Evolutionary conservation across 2,329 filamentous ascomycete genomes (phyloP).

Genomic region (Pseudonectria buxi): DNA sequence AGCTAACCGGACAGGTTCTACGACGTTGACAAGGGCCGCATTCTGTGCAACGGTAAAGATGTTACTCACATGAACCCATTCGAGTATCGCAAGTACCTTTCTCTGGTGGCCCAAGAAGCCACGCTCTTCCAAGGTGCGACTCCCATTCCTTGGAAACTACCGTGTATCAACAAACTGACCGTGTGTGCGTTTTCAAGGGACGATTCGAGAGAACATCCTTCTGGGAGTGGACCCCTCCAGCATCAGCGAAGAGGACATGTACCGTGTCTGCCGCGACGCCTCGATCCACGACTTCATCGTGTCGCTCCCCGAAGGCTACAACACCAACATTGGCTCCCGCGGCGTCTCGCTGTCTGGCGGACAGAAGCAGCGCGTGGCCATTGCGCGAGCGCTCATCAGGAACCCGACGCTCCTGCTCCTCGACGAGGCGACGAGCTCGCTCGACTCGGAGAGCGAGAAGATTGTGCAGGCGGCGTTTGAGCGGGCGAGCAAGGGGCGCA

Average conservation of each 20-base stretch:
- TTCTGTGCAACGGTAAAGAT: slow-evolving; percentile 57
- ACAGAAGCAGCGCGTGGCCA: slow-evolving; percentile 64
- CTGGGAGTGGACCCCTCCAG: slow-evolving; percentile 53
- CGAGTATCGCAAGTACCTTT: slow-evolving; percentile 57
- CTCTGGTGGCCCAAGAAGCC: slow-evolving; percentile 69
- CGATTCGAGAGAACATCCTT: slow-evolving; percentile 62
- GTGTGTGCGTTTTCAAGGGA: slow-evolving; percentile 30
- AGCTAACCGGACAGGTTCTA: slow-evolving; percentile 51
- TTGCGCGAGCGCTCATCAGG: slow-evolving; percentile 61
- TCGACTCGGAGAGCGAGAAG: slow-evolving; percentile 58
- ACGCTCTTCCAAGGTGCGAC: slow-evolving; percentile 58
- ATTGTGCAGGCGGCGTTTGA: slow-evolving; percentile 64
- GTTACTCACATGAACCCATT: slow-evolving; percentile 53
- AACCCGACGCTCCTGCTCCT: slow-evolving; percentile 60
- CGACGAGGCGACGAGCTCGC: slow-evolving; percentile 65
- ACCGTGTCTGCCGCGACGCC: slow-evolving; percentile 51
- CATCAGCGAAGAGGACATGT: slow-evolving; percentile 45
- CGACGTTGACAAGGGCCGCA: slow-evolving; percentile 54
- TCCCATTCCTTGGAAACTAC: not conserved
- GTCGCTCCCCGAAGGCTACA: slow-evolving; percentile 60
- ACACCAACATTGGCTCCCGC: slow-evolving; percentile 59
- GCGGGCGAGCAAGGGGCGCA: slow-evolving; percentile 49
- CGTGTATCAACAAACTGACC: slow-evolving; percentile 2
- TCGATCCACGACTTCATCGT: slow-evolving; percentile 66
- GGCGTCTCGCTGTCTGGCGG: slow-evolving; percentile 64